Evolutionary conservation across 2,329 filamentous ascomycete species (phyloP).

Genomic region (Chrysoporthe cubensis): DNA sequence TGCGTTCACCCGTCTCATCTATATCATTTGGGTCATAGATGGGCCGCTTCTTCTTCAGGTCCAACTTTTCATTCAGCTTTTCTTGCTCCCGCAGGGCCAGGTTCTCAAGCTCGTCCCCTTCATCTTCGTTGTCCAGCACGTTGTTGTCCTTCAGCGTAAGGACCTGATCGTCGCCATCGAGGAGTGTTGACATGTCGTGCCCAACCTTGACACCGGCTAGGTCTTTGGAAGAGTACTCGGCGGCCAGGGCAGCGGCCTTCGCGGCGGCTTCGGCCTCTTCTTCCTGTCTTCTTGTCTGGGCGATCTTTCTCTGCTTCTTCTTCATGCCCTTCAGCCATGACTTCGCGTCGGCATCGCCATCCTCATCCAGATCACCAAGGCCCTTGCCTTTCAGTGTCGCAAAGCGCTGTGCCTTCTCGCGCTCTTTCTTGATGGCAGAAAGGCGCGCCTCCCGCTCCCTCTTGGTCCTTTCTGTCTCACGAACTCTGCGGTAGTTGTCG

Average conservation of each 20-base stretch:
- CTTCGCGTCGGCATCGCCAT: conserved; percentile 73
- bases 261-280: conserved; percentile 81
- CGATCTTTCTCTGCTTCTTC: conserved; percentile 92
- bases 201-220: conserved; percentile 89
- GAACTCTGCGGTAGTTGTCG: conserved; percentile 70
- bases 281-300: conserved; percentile 71
- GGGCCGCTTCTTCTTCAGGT: conserved; percentile 87
- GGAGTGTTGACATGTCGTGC: conserved; percentile 81
- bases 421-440: conserved; percentile 84
- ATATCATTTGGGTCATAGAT: conserved; percentile 84
- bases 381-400: conserved; percentile 80
- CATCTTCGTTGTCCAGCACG: conserved; percentile 81
- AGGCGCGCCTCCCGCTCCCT: conserved; percentile 77
- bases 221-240: conserved; percentile 81
- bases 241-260: conserved; percentile 62
- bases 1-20: conserved; percentile 65
- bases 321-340: conserved; percentile 88
- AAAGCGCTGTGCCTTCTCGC: conserved; percentile 79
- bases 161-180: conserved; percentile 83
- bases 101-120: conserved; percentile 89
- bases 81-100: conserved; percentile 72
- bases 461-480: conserved; percentile 76
- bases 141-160: conserved; percentile 93
- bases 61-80: conserved; percentile 73
- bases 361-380: conserved; percentile 74